Evolutionary conservation across 2,329 filamentous ascomycete species (phyloP), one percentile per base, ranked within the genome.

Genomic region (Volutella citrinella): DNA sequence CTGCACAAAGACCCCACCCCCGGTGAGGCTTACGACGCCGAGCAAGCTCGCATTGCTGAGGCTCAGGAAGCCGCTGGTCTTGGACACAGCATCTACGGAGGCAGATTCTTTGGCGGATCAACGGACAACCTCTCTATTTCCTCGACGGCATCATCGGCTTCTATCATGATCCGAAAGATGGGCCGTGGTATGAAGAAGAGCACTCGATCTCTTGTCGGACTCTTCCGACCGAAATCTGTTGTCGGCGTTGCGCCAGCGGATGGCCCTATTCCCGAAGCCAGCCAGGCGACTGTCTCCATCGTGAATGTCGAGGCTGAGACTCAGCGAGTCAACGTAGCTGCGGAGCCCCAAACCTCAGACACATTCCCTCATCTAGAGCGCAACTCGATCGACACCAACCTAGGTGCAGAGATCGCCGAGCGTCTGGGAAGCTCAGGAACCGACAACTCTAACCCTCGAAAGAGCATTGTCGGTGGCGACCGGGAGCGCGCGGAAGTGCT

Each of bases 131-230:
- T 98, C 27, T 94, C 88, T 11, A 88, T 94, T 45, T 91, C 87
- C 2, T 94, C 88, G 5, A 94, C 87, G 9, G 87, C 87, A 14
- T 94, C 88, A 7, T 94, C 87, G 14, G 87, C 87, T 20, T 94
- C 88, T 19, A 81, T 94, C 51, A 94, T 94, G 87, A 85, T 98
- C 48, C 82, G 93, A 33, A 98, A 98, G 69, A 98, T 98, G 93
- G 93, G 93, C 36, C 88, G 89, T 46, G 90, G 91, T n/a, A 85
- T 97, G 80, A 97, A 95, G 75, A 94, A 93, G 65, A 84, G 88
- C 32, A 85, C 84, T 13, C 78, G 90, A 29, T 96, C 90, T 16
- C 78, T 98, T 34, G 94, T 94, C 48, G 93, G 93, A 17, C 72
- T 98, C 7, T 98, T 98, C 69, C 77, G 93, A 43, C 91, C 93